Evolutionary conservation across 2,329 filamentous ascomycete genomes (phyloP).

Genomic region (Lachnellula arida): DNA sequence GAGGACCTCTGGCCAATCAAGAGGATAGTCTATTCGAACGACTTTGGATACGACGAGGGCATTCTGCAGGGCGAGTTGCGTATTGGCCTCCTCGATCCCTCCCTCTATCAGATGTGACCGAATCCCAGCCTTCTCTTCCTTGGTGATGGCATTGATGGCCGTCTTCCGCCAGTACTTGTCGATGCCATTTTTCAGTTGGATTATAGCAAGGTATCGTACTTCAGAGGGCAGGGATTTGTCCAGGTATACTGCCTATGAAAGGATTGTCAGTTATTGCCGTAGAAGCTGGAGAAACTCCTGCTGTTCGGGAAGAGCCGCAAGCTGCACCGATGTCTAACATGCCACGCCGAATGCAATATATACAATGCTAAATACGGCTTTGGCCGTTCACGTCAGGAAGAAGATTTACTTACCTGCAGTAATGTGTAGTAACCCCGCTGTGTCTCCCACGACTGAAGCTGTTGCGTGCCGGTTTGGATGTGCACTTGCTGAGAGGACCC

Average conservation of each 20-base stretch:
- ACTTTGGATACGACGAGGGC: slow-evolving; percentile 85
- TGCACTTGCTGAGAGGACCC: slow-evolving; percentile 58
- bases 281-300: neutral
- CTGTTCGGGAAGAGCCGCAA: no score
- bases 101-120: slow-evolving; percentile 70
- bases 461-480: slow-evolving; percentile 61
- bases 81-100: slow-evolving; percentile 71
- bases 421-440: slow-evolving; percentile 61
- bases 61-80: slow-evolving; percentile 77
- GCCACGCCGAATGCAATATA: no score
- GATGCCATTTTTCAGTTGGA: slow-evolving; percentile 94
- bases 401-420: slow-evolving; percentile 52
- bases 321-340: no score
- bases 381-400: neutral
- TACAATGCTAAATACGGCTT: neutral
- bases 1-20: slow-evolving; percentile 70
- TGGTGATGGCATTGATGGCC: slow-evolving; percentile 58
- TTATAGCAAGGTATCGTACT: slow-evolving; percentile 82
- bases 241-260: slow-evolving; percentile 68
- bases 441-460: slow-evolving; percentile 68
- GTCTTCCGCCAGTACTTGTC: slow-evolving; percentile 85
- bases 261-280: neutral
- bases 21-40: slow-evolving; percentile 81
- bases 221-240: slow-evolving; percentile 72
- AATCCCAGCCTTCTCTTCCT: slow-evolving; percentile 72